Conservation (phyloP, 129 eudicot species). For the Centaurea solstitialis region DNA sequence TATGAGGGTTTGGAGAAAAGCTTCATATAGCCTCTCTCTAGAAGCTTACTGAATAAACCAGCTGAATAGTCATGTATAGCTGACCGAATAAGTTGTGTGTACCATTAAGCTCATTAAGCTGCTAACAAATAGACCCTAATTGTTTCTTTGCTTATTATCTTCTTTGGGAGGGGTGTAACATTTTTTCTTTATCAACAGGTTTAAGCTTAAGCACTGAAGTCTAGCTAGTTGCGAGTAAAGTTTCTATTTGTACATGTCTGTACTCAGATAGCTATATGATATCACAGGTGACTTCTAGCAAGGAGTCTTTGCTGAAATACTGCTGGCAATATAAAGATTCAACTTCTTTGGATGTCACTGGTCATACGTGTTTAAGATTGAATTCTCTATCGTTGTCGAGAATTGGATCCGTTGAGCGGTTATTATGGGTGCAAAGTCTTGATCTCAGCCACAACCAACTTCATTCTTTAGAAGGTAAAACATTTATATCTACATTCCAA, state of each 20-base stretch:
- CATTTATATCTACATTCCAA: neutral
- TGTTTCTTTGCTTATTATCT: slow-evolving; percentile 4
- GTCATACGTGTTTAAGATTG: slow-evolving; percentile 48
- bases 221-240: neutral
- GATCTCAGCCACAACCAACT: slow-evolving; percentile 95
- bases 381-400: slow-evolving; percentile 64
- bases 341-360: slow-evolving; percentile 24
- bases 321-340: slow-evolving; percentile 54
- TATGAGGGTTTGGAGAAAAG: too few relatives aligned
- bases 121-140: neutral
- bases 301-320: slow-evolving; percentile 56
- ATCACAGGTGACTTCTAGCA: slow-evolving; percentile 60
- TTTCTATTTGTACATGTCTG: neutral
- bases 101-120: too few relatives aligned
- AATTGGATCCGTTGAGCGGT: slow-evolving; percentile 58
- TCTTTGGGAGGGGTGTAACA: neutral
- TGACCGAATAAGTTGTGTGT: too few relatives aligned
- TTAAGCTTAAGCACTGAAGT: neutral
- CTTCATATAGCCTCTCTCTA: too few relatives aligned
- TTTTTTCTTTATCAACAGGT: neutral
- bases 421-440: slow-evolving; percentile 87
- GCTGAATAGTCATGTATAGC: too few relatives aligned
- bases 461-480: slow-evolving; percentile 80
- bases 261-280: neutral
- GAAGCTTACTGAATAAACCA: too few relatives aligned